Conservation (phyloP, 306 rosid genomes). For the Prinsepia uniflora region DNA sequence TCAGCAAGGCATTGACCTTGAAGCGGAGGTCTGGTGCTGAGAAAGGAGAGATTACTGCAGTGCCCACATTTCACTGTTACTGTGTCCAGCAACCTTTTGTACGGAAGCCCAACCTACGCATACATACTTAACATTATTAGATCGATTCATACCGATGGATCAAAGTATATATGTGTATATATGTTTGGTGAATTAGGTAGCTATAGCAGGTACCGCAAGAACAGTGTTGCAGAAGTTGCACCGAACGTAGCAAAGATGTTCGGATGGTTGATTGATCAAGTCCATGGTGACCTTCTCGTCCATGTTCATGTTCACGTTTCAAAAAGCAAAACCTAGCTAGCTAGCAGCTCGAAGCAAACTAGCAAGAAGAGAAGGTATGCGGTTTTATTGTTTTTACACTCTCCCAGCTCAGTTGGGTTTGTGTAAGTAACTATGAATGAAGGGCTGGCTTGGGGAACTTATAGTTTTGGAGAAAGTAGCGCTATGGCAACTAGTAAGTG, state of each 20-base stretch:
- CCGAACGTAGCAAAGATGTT: slow-evolving; percentile 90
- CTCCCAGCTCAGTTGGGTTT: background rate
- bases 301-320: slow-evolving; percentile 41
- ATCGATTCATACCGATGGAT: background rate
- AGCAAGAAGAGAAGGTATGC: background rate
- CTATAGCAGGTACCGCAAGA: slow-evolving; percentile 71
- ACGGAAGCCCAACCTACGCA: slow-evolving; percentile 88
- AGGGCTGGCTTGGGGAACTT: background rate
- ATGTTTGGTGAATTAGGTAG: background rate
- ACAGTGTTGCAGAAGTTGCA: slow-evolving; percentile 97
- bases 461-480: background rate
- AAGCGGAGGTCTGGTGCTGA: slow-evolving; percentile 64
- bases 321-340: background rate
- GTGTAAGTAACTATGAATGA: too few species aligned
- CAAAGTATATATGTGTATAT: background rate
- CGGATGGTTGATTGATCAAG: slow-evolving; percentile 55
- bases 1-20: slow-evolving; percentile 59
- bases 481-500: too few species aligned
- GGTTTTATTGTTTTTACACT: background rate
- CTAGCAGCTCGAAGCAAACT: too few species aligned
- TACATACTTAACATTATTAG: background rate
- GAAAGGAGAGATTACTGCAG: slow-evolving; percentile 90
- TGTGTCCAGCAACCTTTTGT: slow-evolving; percentile 80
- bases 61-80: slow-evolving; percentile 99
- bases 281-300: slow-evolving; percentile 75